phyloP scores from a whole-genome alignment of 495 filamentous ascomycete species.

The Aspergillus funiculosus region DNA sequence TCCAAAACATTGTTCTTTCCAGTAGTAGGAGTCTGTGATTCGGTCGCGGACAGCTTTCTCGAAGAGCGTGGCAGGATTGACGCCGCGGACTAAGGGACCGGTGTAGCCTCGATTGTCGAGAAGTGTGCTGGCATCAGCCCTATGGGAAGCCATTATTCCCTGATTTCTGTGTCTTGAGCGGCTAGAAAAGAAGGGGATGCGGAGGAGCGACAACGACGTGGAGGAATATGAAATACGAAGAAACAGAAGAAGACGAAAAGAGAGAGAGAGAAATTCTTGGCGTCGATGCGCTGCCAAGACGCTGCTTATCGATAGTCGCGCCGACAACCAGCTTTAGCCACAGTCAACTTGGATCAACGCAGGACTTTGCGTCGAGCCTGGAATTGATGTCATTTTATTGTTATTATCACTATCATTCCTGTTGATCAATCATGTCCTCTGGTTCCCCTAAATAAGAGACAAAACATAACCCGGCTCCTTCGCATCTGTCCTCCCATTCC shows the following conservation, averaged over 20 bases:
- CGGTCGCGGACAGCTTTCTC: constrained; percentile 91
- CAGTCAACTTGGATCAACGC: no score
- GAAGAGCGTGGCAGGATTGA: constrained; percentile 84
- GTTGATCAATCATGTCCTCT: no score
- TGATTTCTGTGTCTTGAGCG: no score
- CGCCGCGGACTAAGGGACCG: constrained; percentile 63
- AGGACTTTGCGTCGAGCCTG: no score
- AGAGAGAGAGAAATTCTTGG: constrained; percentile 3
- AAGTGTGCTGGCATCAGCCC: constrained; percentile 67
- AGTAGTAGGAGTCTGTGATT: constrained; percentile 91
- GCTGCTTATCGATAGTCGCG: constrained; percentile 43
- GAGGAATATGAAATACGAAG: constrained; percentile 1
- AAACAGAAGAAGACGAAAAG: neutral
- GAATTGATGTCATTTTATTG: no score
- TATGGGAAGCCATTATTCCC: constrained; percentile 45
- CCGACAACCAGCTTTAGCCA: constrained; percentile 28
- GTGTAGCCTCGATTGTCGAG: constrained; percentile 74
- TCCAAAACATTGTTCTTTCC: constrained; percentile 97
- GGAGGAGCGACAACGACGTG: neutral
- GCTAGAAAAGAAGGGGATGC: neutral
- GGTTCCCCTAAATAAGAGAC: no score
- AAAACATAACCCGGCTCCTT: neutral
- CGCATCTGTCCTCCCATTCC: no score
- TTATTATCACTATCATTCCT: no score
- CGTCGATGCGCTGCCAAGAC: constrained; percentile 22